These are phyloP conservation scores for Giardia duodenalis DNA, from an alignment of 208 protist genomes.

Conservation along the genomic window DNA sequence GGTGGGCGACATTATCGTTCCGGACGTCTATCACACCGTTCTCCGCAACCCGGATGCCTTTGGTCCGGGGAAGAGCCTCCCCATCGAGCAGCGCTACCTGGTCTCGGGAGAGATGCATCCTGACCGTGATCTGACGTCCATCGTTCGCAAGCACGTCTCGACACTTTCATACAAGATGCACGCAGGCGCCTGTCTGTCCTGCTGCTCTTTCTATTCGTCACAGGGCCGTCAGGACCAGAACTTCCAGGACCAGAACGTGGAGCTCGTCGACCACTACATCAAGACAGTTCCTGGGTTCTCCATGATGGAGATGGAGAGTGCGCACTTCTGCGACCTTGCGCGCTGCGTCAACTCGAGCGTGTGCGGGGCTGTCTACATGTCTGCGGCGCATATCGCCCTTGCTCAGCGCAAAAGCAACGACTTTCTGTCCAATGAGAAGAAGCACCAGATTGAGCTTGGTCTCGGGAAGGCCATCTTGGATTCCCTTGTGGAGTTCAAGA, in stretches of 20 bases:
- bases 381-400: conserved; percentile 43
- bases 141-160: background rate
- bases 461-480: conserved; percentile 31
- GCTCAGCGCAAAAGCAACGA: conserved; percentile 36
- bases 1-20: conserved; percentile 43
- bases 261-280: conserved; percentile 39
- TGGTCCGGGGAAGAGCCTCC: background rate
- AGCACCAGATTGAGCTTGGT: conserved; percentile 24
- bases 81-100: background rate
- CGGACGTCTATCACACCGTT: conserved; percentile 13
- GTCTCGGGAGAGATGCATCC: conserved; percentile 21
- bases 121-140: background rate
- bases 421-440: conserved; percentile 40
- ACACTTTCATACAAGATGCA: background rate
- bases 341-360: background rate
- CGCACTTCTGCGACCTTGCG: conserved; percentile 45
- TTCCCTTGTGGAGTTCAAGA: conserved; percentile 29
- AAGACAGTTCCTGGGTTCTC: conserved; percentile 31
- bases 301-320: conserved; percentile 52
- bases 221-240: conserved; percentile 37
- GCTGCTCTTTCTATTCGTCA: conserved; percentile 50
- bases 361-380: conserved; percentile 19
- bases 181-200: conserved; percentile 42
- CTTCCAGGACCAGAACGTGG: conserved; percentile 50
- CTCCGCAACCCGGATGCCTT: conserved; percentile 37